Evolutionary conservation across 495 filamentous ascomycete species (phyloP).

Genomic region (Xylaria acuta): DNA sequence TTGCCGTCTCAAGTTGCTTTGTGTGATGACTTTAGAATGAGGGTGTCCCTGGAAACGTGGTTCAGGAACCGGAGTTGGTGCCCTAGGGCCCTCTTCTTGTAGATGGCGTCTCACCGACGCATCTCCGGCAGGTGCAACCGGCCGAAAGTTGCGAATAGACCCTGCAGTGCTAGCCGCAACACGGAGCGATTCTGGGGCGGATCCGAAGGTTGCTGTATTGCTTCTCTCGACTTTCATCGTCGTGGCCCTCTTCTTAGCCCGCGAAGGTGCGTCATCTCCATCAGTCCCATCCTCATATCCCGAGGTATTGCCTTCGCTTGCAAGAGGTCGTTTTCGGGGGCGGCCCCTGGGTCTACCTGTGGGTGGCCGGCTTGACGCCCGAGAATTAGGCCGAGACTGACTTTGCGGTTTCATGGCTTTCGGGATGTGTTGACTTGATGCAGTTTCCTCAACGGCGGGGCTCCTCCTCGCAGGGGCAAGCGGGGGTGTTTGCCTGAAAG

Average conservation of each 20-base stretch:
- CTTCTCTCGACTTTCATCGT: conserved; percentile 71
- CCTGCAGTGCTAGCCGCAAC: conserved; percentile 87
- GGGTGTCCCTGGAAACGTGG: conserved; percentile 35
- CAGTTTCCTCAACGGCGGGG: conserved; percentile 23
- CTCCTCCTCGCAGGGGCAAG: conserved; percentile 26
- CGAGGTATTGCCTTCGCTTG: conserved; percentile 60
- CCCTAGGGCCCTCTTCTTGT: conserved; percentile 81
- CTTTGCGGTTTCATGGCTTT: conserved; percentile 30
- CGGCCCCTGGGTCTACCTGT: conserved; percentile 55
- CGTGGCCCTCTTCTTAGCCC: conserved; percentile 73
- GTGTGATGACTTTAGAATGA: conserved; percentile 30
- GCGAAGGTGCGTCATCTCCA: conserved; percentile 55
- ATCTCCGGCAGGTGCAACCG: conserved; percentile 66
- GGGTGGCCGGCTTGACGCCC: conserved; percentile 46
- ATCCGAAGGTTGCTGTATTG: conserved; percentile 70
- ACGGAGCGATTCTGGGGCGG: conserved; percentile 77
- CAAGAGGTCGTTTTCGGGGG: conserved; percentile 51
- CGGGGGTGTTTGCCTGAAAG: conserved; percentile 16
- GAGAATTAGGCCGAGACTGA: conserved; percentile 52
- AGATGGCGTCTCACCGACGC: conserved; percentile 55
- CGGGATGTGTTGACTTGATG: conserved; percentile 24
- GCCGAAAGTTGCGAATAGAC: conserved; percentile 84
- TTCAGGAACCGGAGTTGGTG: conserved; percentile 79
- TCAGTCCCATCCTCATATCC: conserved; percentile 79
- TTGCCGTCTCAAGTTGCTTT: conserved; percentile 35